Evolutionary conservation across 495 filamentous ascomycete species (phyloP).

Genomic region (Penicillium psychrofluorescens): DNA sequence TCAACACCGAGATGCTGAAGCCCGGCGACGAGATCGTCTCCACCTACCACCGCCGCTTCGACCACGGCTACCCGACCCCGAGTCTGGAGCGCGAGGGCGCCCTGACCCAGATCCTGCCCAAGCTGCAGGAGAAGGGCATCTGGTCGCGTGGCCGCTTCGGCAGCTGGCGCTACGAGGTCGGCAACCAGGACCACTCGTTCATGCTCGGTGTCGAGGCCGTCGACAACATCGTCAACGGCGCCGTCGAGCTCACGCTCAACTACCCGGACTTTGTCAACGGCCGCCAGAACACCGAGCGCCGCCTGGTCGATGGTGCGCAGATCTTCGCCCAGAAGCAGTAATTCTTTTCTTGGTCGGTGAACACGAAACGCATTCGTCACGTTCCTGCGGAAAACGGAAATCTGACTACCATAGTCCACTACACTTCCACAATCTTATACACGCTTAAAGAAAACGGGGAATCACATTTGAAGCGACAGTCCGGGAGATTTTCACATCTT

Average conservation of each 20-base stretch:
- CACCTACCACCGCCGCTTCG: constrained; percentile 97
- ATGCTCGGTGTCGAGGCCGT: constrained; percentile 98
- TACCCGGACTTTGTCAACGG: constrained; percentile 98
- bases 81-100: constrained; percentile 92
- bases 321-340: constrained; percentile 47
- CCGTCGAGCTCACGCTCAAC: constrained; percentile 93
- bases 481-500: constrained; percentile 18
- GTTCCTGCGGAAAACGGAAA: no score
- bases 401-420: no score
- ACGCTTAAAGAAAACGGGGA: not conserved
- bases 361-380: no score
- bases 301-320: constrained; percentile 73
- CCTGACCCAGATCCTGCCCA: constrained; percentile 85
- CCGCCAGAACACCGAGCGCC: constrained; percentile 79
- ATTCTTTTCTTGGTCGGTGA: constrained; percentile 10
- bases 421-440: no score
- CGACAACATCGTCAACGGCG: constrained; percentile 91
- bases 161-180: constrained; percentile 95
- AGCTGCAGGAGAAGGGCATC: constrained; percentile 85
- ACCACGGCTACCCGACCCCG: constrained; percentile 98
- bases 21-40: constrained; percentile 91
- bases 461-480: constrained; percentile 25
- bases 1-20: constrained; percentile 95
- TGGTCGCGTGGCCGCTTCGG: constrained; percentile 95
- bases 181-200: constrained; percentile 97